phyloP scores from a whole-genome alignment of 345 rosid genomes.

The Arabidopsis thaliana region TAIR10.1 NC_003075.7:10571001-10571500 shows the following conservation, averaged over 20 bases:
- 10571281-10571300: not conserved
- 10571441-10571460: not conserved
- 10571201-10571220: not conserved
- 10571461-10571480: not conserved
- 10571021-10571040: not conserved
- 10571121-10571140: not conserved
- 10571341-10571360: not conserved
- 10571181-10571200: not conserved
- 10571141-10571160: not conserved
- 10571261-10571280: not conserved
- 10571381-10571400: not conserved
- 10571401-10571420: not conserved
- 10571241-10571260: not conserved
- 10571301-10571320: not conserved
- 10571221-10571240: not conserved
- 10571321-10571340: constrained; percentile 18
- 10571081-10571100: not conserved
- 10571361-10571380: constrained; percentile 23
- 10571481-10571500: not conserved
- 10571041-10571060: not conserved
- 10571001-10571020: no score
- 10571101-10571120: not conserved
- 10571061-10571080: not conserved
- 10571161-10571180: not conserved
- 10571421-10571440: not conserved